Evolutionary conservation across 2,329 filamentous ascomycete species (phyloP).

Genomic region (Neocucurbitaria cava): DNA sequence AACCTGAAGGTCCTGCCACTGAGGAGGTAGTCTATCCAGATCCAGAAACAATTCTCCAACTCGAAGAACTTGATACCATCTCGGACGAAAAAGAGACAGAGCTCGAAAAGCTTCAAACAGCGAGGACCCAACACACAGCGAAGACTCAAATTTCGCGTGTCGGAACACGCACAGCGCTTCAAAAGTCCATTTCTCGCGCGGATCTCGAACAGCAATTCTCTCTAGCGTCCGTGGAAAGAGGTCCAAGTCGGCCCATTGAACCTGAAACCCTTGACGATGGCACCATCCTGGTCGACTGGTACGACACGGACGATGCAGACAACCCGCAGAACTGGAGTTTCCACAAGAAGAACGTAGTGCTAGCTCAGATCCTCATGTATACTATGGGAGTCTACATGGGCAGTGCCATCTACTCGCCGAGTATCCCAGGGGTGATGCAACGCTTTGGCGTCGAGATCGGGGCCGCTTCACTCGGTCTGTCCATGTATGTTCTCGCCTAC

Average conservation of each 20-base stretch:
- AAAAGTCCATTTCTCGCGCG: constrained; percentile 43
- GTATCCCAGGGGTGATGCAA: constrained; percentile 56
- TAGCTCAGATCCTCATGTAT: constrained; percentile 60
- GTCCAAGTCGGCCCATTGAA: constrained; percentile 45
- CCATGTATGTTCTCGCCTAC: constrained; percentile 68
- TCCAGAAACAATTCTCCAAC: constrained; percentile 32
- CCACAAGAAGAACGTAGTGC: constrained; percentile 46
- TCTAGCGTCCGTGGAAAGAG: constrained; percentile 43
- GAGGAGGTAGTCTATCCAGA: constrained; percentile 35
- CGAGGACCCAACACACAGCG: constrained; percentile 31
- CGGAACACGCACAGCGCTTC: constrained; percentile 47
- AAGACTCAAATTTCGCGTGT: constrained; percentile 44
- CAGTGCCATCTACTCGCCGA: constrained; percentile 59
- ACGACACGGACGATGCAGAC: constrained; percentile 48
- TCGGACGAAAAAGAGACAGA: constrained; percentile 29
- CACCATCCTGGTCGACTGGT: constrained; percentile 54
- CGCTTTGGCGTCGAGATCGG: constrained; percentile 62
- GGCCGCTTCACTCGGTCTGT: constrained; percentile 64
- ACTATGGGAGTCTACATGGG: constrained; percentile 67
- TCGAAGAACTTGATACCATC: constrained; percentile 27
- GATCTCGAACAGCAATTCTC: constrained; percentile 52
- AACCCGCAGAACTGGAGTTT: constrained; percentile 52
- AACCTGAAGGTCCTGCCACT: constrained; percentile 26
- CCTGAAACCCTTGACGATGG: constrained; percentile 47
- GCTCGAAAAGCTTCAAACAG: constrained; percentile 45